phyloP scores from a whole-genome alignment of 768 basidiomycete genomes.

The Boletus vermiculosoides region DNA sequence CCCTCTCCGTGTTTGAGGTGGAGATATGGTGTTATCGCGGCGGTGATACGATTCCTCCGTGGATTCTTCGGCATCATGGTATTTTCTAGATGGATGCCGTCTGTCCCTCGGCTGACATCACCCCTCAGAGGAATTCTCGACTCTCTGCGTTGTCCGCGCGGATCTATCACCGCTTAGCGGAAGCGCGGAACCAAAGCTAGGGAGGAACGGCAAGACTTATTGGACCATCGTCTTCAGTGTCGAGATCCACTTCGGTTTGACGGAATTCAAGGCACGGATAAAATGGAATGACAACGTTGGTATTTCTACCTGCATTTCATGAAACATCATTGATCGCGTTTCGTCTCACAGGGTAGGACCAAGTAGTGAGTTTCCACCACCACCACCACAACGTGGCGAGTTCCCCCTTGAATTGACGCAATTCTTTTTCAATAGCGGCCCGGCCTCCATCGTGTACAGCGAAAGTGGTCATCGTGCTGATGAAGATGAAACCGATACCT shows the following conservation, averaged over 20 bases:
- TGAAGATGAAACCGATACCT: conserved; percentile 67
- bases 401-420: neutral
- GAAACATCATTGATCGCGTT: neutral
- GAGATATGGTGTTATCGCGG: conserved; percentile 85
- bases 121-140: conserved; percentile 63
- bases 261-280: conserved; percentile 78
- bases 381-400: neutral
- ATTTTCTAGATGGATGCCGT: neutral
- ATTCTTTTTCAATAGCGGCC: conserved; percentile 48
- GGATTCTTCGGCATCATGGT: conserved; percentile 63
- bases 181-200: conserved; percentile 66
- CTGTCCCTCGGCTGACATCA: neutral
- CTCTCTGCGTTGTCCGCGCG: conserved; percentile 74
- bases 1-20: conserved; percentile 78
- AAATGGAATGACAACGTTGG: conserved; percentile 81
- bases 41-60: conserved; percentile 66
- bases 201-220: conserved; percentile 65
- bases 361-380: conserved; percentile 59
- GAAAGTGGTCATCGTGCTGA: conserved; percentile 73
- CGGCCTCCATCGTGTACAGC: conserved; percentile 79
- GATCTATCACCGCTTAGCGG: conserved; percentile 71
- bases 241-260: conserved; percentile 80
- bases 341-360: conserved; percentile 51
- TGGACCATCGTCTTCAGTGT: conserved; percentile 86
- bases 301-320: neutral